These are phyloP conservation scores for Leccinellum luteum DNA, from an alignment of 768 basidiomycete genomes.

Conservation along the genomic window DNA sequence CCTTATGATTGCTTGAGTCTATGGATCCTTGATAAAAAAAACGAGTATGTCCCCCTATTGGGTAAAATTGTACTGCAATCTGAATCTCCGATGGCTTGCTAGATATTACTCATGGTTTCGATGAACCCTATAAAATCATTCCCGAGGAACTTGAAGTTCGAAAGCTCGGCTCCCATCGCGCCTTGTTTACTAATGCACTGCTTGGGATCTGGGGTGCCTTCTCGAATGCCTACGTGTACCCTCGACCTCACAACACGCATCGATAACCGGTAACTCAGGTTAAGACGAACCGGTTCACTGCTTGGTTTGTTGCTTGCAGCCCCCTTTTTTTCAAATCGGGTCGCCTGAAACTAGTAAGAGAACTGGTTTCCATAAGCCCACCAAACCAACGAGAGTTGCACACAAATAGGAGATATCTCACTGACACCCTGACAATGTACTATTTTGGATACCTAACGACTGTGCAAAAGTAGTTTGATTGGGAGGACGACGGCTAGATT, in stretches of 20 bases:
- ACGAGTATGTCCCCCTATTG: too few relatives aligned
- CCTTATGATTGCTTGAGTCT: too few relatives aligned
- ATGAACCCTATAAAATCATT: slow-evolving; percentile 2
- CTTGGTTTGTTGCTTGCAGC: background rate
- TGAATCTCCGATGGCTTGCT: background rate
- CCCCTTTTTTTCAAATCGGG: slow-evolving; percentile 2
- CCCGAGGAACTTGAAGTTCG: slow-evolving; percentile 12
- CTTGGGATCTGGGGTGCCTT: slow-evolving; percentile 32
- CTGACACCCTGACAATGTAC: background rate
- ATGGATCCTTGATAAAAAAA: too few relatives aligned
- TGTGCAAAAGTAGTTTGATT: slow-evolving; percentile 9
- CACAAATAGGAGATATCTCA: background rate
- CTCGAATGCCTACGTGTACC: slow-evolving; percentile 7
- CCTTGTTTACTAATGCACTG: slow-evolving; percentile 12
- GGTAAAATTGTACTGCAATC: slow-evolving; percentile 13
- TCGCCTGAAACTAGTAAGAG: background rate
- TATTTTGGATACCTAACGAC: background rate
- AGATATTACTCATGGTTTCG: slow-evolving; percentile 8
- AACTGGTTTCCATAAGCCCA: slow-evolving; percentile 19
- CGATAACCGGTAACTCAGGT: slow-evolving; percentile 7
- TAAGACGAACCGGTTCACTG: slow-evolving; percentile 2
- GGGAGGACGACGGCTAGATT: background rate
- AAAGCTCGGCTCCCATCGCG: slow-evolving; percentile 11
- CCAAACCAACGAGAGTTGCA: background rate
- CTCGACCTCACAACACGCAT: background rate